phyloP scores from a whole-genome alignment of 108 stramenopile species.

The Cyclotella sp. region DNA sequence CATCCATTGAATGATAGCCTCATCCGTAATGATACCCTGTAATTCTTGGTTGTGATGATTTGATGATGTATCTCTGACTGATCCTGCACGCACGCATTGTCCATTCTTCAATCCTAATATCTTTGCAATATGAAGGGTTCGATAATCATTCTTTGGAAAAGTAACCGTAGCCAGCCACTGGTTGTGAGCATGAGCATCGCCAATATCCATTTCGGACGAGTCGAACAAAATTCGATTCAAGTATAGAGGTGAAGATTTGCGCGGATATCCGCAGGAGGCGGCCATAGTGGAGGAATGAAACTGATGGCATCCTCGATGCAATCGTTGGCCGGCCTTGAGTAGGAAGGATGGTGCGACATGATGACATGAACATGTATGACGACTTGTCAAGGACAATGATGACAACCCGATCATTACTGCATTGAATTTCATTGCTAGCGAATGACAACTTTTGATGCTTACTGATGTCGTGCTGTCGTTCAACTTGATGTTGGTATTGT shows the following conservation, averaged over 20 bases:
- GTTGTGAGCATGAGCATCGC: constrained; percentile 8
- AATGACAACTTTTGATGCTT: too few relatives aligned
- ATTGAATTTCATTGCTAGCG: too few relatives aligned
- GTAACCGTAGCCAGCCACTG: constrained; percentile 53
- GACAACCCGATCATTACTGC: too few relatives aligned
- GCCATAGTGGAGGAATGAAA: not conserved
- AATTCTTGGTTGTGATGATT: constrained; percentile 19
- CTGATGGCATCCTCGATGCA: not conserved
- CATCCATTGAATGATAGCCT: constrained; percentile 77
- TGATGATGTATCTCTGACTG: constrained; percentile 46
- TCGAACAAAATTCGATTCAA: constrained; percentile 85
- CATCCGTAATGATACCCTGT: constrained; percentile 68
- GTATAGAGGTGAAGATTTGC: constrained; percentile 17
- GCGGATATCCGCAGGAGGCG: constrained; percentile 1
- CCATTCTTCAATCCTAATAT: constrained; percentile 74
- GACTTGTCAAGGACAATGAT: not conserved
- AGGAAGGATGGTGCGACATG: not conserved
- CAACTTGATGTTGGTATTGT: too few relatives aligned
- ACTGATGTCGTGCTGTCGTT: too few relatives aligned
- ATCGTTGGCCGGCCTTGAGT: not conserved
- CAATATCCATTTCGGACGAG: constrained; percentile 51
- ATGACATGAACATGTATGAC: not conserved
- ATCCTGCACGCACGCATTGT: constrained; percentile 75
- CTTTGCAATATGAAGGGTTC: constrained; percentile 86
- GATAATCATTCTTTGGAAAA: constrained; percentile 75